Evolutionary conservation across 176 grass and related monocot species (phyloP).

Genomic region (sorghum (Sorghum bicolor)): DNA sequence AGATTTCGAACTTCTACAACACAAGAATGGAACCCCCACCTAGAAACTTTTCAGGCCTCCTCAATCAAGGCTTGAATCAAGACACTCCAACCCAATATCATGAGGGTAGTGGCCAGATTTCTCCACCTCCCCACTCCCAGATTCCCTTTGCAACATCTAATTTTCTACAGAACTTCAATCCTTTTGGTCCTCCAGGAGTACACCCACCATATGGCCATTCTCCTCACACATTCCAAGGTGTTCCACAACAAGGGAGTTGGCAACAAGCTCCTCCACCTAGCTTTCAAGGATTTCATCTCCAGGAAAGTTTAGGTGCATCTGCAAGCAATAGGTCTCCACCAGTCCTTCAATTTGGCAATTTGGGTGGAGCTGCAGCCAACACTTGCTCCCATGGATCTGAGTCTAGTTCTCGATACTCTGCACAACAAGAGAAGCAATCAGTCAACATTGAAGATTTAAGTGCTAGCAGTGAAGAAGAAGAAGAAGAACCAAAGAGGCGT

Average conservation of each 20-base stretch:
- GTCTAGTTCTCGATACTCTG: background rate
- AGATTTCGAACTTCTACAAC: no score
- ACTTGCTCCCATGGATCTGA: background rate
- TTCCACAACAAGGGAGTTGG: background rate
- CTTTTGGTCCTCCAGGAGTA: background rate
- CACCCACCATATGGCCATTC: background rate
- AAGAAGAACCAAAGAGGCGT: background rate
- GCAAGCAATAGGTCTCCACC: no score
- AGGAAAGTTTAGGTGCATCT: no score
- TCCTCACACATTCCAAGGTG: background rate
- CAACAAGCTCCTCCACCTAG: background rate
- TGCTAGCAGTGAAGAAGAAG: background rate
- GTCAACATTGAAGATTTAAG: background rate
- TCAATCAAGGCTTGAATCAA: no score
- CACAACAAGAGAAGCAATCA: background rate
- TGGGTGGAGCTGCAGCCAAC: background rate
- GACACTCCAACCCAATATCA: no score
- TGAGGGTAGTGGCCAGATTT: no score
- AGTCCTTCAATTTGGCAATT: no score
- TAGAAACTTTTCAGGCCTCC: no score
- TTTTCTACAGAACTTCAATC: background rate
- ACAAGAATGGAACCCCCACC: no score
- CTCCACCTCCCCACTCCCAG: no score
- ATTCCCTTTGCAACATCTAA: background rate
- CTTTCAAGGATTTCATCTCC: background rate